A percentile compares a stretch with the other conserved stretches of the same genome.
Evolutionary conservation across 2,329 filamentous ascomycete species (phyloP).

Genomic region (Chaetomium sp.): DNA sequence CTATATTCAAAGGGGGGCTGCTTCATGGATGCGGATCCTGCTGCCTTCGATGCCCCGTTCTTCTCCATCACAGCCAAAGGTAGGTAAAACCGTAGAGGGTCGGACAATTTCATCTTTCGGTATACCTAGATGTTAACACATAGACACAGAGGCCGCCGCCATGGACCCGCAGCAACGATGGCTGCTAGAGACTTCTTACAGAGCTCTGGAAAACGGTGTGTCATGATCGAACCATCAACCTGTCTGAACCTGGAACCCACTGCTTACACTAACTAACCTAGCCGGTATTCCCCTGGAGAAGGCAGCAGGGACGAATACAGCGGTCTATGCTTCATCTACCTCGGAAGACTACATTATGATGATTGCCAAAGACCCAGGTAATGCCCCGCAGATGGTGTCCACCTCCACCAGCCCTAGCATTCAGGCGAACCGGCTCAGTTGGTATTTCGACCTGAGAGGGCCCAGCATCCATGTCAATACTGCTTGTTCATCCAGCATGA

Average conservation of each 20-base stretch:
- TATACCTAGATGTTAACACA: no score
- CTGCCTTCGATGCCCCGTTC: background rate
- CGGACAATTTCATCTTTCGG: no score
- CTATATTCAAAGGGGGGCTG: no score
- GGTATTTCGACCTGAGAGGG: background rate
- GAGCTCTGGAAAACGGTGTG: slow-evolving; percentile 1
- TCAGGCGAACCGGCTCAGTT: background rate
- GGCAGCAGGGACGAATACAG: no score
- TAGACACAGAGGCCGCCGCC: background rate
- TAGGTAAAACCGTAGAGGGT: no score
- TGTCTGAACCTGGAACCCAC: no score
- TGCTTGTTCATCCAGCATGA: background rate
- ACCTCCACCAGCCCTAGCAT: no score
- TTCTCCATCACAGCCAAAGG: background rate
- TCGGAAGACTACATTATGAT: slow-evolving; percentile 1
- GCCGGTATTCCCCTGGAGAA: no score
- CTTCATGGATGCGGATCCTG: background rate
- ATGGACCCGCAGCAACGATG: slow-evolving; percentile 7
- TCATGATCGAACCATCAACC: no score
- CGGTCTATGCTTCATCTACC: no score
- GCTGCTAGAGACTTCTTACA: slow-evolving; percentile 1
- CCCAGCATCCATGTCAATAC: background rate
- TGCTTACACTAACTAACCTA: no score
- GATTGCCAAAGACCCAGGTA: background rate
- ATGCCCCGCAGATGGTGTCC: no score